Evolutionary conservation across 2,329 filamentous ascomycete genomes (phyloP).

Genomic region (Trichoderma oligosporum): DNA sequence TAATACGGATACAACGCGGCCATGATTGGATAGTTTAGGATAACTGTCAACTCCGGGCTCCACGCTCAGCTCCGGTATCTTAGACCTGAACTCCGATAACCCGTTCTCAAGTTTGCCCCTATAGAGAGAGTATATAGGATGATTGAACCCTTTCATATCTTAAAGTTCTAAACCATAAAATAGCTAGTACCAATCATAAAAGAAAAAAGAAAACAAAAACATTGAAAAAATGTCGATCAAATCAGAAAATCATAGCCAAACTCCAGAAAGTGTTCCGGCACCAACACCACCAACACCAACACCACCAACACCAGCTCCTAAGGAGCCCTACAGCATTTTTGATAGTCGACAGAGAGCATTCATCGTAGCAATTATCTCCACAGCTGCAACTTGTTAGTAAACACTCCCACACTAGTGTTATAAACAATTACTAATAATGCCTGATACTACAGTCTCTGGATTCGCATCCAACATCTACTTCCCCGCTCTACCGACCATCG

Average conservation of each 20-base stretch:
- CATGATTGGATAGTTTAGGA: background rate
- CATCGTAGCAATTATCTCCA: constrained; percentile 45
- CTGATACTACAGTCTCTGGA: constrained; percentile 34
- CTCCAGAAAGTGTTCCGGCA: background rate
- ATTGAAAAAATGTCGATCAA: background rate
- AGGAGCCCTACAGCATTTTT: constrained; percentile 47
- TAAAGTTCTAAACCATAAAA: too few relatives aligned
- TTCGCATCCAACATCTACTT: constrained; percentile 52
- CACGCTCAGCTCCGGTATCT: background rate
- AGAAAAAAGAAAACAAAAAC: background rate
- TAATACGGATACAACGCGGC: background rate
- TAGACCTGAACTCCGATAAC: background rate
- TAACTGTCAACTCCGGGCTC: constrained; percentile 1
- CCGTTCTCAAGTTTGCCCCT: background rate
- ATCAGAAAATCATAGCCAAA: background rate
- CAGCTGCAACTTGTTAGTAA: constrained; percentile 47
- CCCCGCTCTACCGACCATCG: constrained; percentile 48
- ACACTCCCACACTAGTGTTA: too few relatives aligned
- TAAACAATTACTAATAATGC: background rate
- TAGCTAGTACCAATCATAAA: too few relatives aligned
- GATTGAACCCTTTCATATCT: background rate
- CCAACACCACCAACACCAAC: background rate
- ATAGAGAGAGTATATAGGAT: background rate
- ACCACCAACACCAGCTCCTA: background rate
- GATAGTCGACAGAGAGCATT: constrained; percentile 46